Base-by-base conservation (phyloP, 805 yeast genomes). In the Barnettozyma californica region DNA sequence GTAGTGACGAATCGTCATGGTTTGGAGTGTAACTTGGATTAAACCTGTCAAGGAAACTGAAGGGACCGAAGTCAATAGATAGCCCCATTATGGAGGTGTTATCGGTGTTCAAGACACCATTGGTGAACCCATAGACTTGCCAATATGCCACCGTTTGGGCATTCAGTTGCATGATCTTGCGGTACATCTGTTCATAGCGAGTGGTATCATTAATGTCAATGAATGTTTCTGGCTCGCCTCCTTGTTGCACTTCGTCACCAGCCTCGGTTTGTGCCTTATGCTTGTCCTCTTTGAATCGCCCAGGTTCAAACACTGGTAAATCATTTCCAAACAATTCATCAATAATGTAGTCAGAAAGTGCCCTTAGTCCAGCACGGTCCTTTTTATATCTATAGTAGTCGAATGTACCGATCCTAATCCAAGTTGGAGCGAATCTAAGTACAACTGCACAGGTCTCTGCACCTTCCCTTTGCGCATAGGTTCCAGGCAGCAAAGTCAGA, bases 31-130 rank as follows among this genome's bases (percentile, higher is more conserved):
- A 92, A 43, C 75, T 66, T 14, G 95, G 91, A 59, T 88, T 83
- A 62, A 84, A 92, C 41, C 77, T 78, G 61, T 91, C 97, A 84
- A 91, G 77, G 51, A 90, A 85, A 18, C 95, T 87, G 68, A 87
- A 94, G 1, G 99, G 98, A 3, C 98, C 99, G 65, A 84, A 94
- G 66, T 92, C 99, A 66, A 94, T 78, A 0, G 96, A 79, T 10
- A 90, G 69, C 0, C 99, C 99, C 40, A 84, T 60, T n/a, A 92
- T 74, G 0, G 96, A 87, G 1, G 97, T 88, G 62, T 92, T 92
- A 62, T 92, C 99, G 0, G 98, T 91, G 64, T 92, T 92, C 48
- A 94, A 70, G 5, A 94, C 98, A 13, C 99, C 99, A 60, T 92
- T 94, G 56, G 91, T 65, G 59, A 92, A 91, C 3, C 97, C 98